Evolutionary conservation across 1,139 yeast species (phyloP).

Genomic region (Sugiyamaella castrensis): DNA sequence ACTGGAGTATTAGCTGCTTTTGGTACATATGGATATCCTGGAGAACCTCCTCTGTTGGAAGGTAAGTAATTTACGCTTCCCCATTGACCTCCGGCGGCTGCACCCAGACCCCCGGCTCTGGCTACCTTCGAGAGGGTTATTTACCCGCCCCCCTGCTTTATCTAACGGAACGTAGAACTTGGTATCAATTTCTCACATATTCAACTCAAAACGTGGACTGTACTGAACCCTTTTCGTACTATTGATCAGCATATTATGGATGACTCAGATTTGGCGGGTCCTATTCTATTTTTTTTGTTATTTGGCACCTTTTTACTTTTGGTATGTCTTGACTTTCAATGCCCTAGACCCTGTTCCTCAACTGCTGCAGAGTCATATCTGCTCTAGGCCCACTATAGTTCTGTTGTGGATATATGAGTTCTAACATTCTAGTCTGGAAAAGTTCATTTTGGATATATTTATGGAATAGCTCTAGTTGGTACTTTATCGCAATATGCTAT

Average conservation of each 20-base stretch:
- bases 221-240: conserved; percentile 69
- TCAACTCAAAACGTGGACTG: conserved; percentile 78
- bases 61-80: conserved; percentile 24
- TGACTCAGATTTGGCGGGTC: conserved; percentile 95
- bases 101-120: neutral
- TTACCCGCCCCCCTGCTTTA: too few species aligned
- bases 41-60: conserved; percentile 88
- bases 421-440: conserved; percentile 59
- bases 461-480: conserved; percentile 94
- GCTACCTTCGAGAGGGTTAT: too few species aligned
- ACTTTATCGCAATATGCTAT: conserved; percentile 78
- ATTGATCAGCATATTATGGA: conserved; percentile 75
- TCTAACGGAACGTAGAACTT: conserved; percentile 47
- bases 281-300: conserved; percentile 79
- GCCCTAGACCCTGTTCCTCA: neutral
- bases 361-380: neutral
- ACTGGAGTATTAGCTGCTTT: conserved; percentile 87
- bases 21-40: conserved; percentile 89
- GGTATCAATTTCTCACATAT: conserved; percentile 93
- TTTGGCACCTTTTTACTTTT: conserved; percentile 82
- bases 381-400: neutral
- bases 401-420: neutral
- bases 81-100: neutral
- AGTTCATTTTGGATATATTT: conserved; percentile 93
- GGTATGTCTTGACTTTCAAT: neutral